Evolutionary conservation across 352 stramenopile genomes (phyloP).

Genomic region (Pythium dissotocum): DNA sequence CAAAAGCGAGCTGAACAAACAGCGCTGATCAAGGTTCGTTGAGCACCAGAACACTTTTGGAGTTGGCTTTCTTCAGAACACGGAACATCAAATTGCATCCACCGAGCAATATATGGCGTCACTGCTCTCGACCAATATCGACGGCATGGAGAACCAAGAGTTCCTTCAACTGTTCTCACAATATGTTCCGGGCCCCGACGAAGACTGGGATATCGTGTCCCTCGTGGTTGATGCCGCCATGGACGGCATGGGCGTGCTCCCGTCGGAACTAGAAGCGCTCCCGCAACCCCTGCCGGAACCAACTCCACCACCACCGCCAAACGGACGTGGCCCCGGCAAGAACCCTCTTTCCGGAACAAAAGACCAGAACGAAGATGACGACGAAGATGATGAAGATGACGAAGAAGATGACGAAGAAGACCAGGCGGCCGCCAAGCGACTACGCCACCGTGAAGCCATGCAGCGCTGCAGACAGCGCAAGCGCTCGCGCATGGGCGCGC

Average conservation of each 20-base stretch:
- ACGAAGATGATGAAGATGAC: background rate
- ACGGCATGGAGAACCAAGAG: constrained; percentile 1
- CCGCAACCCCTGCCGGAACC: background rate
- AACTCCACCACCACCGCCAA: background rate
- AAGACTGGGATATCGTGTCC: constrained; percentile 17
- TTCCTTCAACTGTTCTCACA: constrained; percentile 4
- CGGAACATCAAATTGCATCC: too few species aligned
- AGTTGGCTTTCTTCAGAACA: too few species aligned
- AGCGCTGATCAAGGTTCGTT: too few species aligned
- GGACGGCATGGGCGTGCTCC: constrained; percentile 4
- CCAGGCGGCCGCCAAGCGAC: constrained; percentile 15
- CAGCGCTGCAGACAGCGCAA: constrained; percentile 30
- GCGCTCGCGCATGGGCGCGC: constrained; percentile 23
- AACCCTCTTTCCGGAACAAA: background rate
- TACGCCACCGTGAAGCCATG: constrained; percentile 30
- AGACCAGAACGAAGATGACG: background rate
- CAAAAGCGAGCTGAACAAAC: background rate
- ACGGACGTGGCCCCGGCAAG: too few species aligned
- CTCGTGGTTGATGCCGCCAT: constrained; percentile 20
- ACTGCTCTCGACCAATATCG: background rate
- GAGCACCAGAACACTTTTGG: too few species aligned
- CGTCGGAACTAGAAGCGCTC: too few species aligned
- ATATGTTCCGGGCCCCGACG: background rate
- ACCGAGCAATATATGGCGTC: background rate
- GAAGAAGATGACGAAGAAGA: constrained; percentile 13